A percentile compares a stretch with the other conserved stretches of the same genome.
These are phyloP conservation scores for Tubosaeta brunneosetosa DNA, from an alignment of 768 basidiomycete species.

Conservation along the genomic window DNA sequence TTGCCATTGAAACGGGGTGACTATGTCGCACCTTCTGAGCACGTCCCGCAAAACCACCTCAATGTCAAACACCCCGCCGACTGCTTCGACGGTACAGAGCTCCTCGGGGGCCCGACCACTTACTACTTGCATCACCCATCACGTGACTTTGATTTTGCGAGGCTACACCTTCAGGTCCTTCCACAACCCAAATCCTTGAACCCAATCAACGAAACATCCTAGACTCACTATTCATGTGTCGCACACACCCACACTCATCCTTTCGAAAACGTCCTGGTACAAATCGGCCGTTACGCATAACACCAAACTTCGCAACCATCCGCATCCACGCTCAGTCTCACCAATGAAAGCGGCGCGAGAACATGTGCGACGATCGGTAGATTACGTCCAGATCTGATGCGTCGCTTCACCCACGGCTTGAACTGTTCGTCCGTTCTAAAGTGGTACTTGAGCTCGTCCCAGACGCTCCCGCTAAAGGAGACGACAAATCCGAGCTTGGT, in stretches of 20 bases:
- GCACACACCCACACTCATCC: neutral
- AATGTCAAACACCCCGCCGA: conserved; percentile 30
- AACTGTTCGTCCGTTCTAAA: conserved; percentile 32
- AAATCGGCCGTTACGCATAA: conserved; percentile 4
- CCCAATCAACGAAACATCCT: neutral
- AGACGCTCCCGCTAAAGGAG: conserved; percentile 29
- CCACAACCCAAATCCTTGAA: too few relatives aligned
- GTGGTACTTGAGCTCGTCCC: conserved; percentile 26
- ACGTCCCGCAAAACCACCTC: conserved; percentile 25
- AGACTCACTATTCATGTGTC: neutral
- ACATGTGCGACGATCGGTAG: conserved; percentile 33
- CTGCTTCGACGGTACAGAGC: neutral
- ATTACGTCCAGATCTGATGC: conserved; percentile 33
- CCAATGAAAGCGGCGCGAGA: conserved; percentile 11
- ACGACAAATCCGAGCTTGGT: conserved; percentile 36
- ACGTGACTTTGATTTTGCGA: too few relatives aligned
- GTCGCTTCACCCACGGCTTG: conserved; percentile 30
- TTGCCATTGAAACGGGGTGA: too few relatives aligned
- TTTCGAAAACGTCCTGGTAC: neutral
- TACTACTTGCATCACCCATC: too few relatives aligned
- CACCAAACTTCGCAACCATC: conserved; percentile 23
- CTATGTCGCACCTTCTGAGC: conserved; percentile 17
- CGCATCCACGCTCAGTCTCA: conserved; percentile 13
- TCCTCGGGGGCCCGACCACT: too few relatives aligned
- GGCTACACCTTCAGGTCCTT: too few relatives aligned